phyloP scores from a whole-genome alignment of 495 filamentous ascomycete genomes.

The Aspergillus diversus region DNA sequence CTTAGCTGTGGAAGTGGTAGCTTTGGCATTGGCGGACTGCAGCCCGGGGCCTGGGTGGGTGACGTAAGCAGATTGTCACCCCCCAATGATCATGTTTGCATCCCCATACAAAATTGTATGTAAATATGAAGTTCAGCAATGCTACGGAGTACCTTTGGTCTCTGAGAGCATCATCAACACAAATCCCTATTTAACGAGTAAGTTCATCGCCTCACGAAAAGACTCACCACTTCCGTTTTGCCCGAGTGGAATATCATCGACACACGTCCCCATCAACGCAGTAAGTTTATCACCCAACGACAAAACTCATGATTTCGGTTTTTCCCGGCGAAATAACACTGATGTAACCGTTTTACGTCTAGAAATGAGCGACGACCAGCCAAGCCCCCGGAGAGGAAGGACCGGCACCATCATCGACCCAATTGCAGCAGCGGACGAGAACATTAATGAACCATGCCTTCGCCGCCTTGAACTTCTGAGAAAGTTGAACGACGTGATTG shows the following conservation, averaged over 20 bases:
- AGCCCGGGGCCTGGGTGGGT: too few species aligned
- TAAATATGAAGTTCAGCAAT: neutral
- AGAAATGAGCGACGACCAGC: neutral
- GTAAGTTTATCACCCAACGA: neutral
- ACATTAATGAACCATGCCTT: neutral
- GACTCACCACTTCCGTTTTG: neutral
- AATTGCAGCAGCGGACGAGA: conserved; percentile 1
- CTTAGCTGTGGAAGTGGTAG: neutral
- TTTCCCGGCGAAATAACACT: neutral
- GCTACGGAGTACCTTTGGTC: neutral
- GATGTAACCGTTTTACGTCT: neutral
- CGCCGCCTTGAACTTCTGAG: neutral
- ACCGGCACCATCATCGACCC: neutral
- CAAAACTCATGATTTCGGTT: neutral
- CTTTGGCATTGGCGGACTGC: neutral
- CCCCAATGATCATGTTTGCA: conserved; percentile 1
- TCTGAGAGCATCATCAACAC: neutral
- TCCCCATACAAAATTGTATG: neutral
- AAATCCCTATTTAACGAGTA: neutral
- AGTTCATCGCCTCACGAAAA: neutral
- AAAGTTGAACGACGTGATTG: neutral
- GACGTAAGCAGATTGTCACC: neutral
- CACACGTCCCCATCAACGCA: neutral
- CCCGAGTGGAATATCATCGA: neutral
- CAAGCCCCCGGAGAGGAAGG: neutral